Evolutionary conservation across 768 basidiomycete species (phyloP).

Genomic region (Udeniomyces megalosporus): DNA sequence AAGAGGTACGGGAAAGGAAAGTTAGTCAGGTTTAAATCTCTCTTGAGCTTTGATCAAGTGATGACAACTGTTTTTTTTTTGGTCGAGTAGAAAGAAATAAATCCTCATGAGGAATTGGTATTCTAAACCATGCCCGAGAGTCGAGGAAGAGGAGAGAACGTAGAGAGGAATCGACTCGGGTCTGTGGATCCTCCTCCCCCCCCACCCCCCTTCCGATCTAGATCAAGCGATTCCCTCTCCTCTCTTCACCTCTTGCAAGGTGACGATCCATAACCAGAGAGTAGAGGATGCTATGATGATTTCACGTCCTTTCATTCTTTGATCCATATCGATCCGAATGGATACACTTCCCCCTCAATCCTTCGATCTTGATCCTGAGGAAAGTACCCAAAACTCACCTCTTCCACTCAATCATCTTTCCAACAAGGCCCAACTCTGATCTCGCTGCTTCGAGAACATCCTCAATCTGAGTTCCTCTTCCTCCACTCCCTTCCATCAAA

Average conservation of each 20-base stretch:
- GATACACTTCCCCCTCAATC: too few relatives aligned
- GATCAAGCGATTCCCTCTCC: not conserved
- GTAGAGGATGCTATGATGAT: too few relatives aligned
- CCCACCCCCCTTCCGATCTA: not conserved
- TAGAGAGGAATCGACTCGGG: not conserved
- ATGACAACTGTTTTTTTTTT: too few relatives aligned
- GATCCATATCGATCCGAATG: not conserved
- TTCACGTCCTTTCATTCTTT: not conserved
- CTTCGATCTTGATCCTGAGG: too few relatives aligned
- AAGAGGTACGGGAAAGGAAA: not conserved
- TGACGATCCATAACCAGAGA: too few relatives aligned
- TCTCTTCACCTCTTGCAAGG: not conserved
- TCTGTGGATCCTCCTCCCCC: not conserved
- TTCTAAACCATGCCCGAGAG: too few relatives aligned
- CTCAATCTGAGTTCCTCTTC: slow-evolving; percentile 74
- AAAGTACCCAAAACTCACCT: slow-evolving; percentile 45
- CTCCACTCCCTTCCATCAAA: slow-evolving; percentile 34
- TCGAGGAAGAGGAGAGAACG: too few relatives aligned
- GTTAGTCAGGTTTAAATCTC: too few relatives aligned
- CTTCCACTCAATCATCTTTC: slow-evolving; percentile 88
- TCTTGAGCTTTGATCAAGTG: too few relatives aligned
- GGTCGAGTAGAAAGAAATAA: slow-evolving; percentile 7
- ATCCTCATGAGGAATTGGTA: too few relatives aligned
- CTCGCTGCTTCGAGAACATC: slow-evolving; percentile 63
- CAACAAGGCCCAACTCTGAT: slow-evolving; percentile 59